Evolutionary conservation across 1,284 basidiomycete species (phyloP).

Genomic region (Trichosporon ovoides): DNA sequence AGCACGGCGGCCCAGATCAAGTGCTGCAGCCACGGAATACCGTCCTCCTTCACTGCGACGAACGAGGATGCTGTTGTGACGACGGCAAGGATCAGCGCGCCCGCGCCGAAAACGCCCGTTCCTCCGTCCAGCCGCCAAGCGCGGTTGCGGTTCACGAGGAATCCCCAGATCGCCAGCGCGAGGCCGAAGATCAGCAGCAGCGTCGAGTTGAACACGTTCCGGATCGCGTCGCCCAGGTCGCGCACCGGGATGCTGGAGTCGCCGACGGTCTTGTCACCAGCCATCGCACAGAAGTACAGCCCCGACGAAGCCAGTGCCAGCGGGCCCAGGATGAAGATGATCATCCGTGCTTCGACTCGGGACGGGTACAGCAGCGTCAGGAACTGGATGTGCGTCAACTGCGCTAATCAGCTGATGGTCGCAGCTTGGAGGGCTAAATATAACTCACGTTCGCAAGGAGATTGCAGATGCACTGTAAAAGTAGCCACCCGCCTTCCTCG

Average conservation of each 20-base stretch:
- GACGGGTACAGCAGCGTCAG: conserved; percentile 94
- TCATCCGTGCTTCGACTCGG: conserved; percentile 78
- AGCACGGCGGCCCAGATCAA: conserved; percentile 80
- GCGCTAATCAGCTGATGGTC: conserved; percentile 7
- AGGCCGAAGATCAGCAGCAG: conserved; percentile 88
- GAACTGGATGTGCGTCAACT: conserved; percentile 98
- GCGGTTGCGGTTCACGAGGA: conserved; percentile 77
- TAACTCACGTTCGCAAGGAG: conserved; percentile 70
- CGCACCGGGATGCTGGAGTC: background rate
- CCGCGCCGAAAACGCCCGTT: conserved; percentile 85
- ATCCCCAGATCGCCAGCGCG: conserved; percentile 88
- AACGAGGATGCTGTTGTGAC: conserved; percentile 78
- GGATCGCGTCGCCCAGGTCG: conserved; percentile 67
- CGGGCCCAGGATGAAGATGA: conserved; percentile 80
- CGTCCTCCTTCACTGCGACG: conserved; percentile 73
- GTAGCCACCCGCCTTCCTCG: conserved; percentile 72
- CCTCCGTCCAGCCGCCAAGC: conserved; percentile 96
- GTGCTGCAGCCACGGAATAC: conserved; percentile 77
- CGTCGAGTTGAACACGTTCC: conserved; percentile 92
- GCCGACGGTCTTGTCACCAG: conserved; percentile 52
- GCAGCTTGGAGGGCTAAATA: background rate
- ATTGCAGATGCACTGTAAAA: conserved; percentile 80
- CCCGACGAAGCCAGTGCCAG: conserved; percentile 77
- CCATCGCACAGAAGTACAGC: conserved; percentile 77
- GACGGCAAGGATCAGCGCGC: conserved; percentile 70